Evolutionary conservation across 345 rosid genomes (phyloP).

Genomic region (Noccaea bulbosa): DNA sequence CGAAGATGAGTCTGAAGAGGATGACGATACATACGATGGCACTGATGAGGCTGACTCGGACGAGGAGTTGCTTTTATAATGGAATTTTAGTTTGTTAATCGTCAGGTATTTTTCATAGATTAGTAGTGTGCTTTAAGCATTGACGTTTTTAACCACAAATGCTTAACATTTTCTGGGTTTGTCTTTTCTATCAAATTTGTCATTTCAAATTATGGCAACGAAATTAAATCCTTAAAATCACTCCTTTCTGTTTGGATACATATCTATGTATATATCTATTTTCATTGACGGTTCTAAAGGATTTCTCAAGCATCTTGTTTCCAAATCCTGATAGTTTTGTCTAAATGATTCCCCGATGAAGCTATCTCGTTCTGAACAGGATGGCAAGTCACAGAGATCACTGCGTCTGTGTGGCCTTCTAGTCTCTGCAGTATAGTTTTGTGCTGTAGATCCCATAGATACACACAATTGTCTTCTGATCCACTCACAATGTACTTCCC

Average conservation of each 20-base stretch:
- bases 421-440: conserved; percentile 83
- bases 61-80: neutral
- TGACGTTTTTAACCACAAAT: no score
- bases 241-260: conserved; percentile 14
- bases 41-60: neutral
- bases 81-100: no score
- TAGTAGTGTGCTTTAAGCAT: no score
- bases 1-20: neutral
- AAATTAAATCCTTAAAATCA: neutral
- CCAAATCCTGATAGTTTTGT: conserved; percentile 85
- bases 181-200: no score
- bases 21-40: neutral
- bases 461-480: conserved; percentile 87
- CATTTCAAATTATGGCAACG: no score
- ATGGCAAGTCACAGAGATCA: conserved; percentile 85
- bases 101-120: no score
- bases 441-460: conserved; percentile 92
- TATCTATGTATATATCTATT: neutral
- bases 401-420: conserved; percentile 84
- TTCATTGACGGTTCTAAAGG: neutral
- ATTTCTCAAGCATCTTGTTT: conserved; percentile 55
- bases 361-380: conserved; percentile 77
- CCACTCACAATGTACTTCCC: conserved; percentile 97
- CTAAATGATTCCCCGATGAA: conserved; percentile 79
- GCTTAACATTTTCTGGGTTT: no score